These are phyloP conservation scores for Parastagonospora nodorum DNA, from an alignment of 2,329 filamentous ascomycete genomes.

Conservation along the genomic window DNA sequence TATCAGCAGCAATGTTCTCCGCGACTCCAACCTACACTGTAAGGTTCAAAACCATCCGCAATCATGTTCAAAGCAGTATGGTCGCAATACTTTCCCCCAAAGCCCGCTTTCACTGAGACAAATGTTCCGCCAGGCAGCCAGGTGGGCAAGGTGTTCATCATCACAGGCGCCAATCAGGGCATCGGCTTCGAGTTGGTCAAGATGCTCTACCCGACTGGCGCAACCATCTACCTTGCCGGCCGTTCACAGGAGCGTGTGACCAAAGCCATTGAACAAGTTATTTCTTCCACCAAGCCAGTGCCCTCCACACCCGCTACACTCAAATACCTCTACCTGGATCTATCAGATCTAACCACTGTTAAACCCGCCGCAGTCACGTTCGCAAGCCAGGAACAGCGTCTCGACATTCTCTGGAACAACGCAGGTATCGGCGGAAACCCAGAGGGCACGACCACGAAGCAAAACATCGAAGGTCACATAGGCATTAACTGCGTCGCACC, in stretches of 20 bases:
- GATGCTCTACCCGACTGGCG: slow-evolving; percentile 59
- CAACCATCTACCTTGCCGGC: slow-evolving; percentile 59
- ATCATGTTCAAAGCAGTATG: too few species aligned
- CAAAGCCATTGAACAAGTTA: slow-evolving; percentile 43
- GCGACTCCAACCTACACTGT: too few species aligned
- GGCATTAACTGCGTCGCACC: slow-evolving; percentile 47
- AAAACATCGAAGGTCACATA: slow-evolving; percentile 33
- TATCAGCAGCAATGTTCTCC: too few species aligned
- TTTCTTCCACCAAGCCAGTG: not conserved
- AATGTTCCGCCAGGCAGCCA: slow-evolving; percentile 51
- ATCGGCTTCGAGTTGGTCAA: slow-evolving; percentile 58
- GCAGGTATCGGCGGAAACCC: slow-evolving; percentile 35
- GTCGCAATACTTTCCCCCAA: slow-evolving; percentile 9
- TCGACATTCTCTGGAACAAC: slow-evolving; percentile 48
- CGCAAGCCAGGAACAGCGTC: slow-evolving; percentile 37
- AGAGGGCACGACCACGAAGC: slow-evolving; percentile 9
- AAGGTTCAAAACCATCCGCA: too few species aligned
- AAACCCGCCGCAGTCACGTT: slow-evolving; percentile 43
- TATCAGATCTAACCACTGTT: slow-evolving; percentile 47
- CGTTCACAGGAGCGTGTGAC: slow-evolving; percentile 43
- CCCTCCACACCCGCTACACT: not conserved
- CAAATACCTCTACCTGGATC: slow-evolving; percentile 31
- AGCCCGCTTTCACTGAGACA: slow-evolving; percentile 7
- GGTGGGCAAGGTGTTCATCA: slow-evolving; percentile 53
- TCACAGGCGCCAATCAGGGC: slow-evolving; percentile 55